A percentile compares a stretch with the other conserved stretches of the same genome.
Conservation (phyloP, 2,329 filamentous ascomycete species). For the Colletotrichum sidae region DNA sequence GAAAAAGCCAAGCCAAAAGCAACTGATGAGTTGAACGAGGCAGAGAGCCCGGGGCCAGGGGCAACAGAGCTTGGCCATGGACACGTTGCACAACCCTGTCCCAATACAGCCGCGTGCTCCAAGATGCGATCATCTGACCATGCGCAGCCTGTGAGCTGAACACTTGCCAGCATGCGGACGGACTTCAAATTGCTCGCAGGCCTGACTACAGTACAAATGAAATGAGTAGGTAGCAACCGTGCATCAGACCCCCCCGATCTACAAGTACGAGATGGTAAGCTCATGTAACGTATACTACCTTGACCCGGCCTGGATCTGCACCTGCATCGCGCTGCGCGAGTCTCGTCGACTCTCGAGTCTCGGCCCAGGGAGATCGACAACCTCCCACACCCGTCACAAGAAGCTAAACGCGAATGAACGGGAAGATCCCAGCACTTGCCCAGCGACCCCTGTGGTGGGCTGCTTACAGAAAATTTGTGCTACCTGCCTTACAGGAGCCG, state of each 20-base stretch:
- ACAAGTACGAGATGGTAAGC: too few relatives aligned
- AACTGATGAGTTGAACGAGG: background rate
- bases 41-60: slow-evolving; percentile 2
- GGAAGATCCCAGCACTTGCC: slow-evolving; percentile 27
- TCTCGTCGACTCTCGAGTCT: too few relatives aligned
- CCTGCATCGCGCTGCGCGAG: too few relatives aligned
- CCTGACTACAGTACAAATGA: too few relatives aligned
- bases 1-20: slow-evolving; percentile 9
- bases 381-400: slow-evolving; percentile 2
- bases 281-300: too few relatives aligned
- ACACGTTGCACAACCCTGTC: slow-evolving; percentile 15
- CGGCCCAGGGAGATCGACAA: slow-evolving; percentile 8
- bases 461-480: background rate
- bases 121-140: slow-evolving; percentile 30
- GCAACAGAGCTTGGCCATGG: slow-evolving; percentile 20
- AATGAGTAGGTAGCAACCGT: too few relatives aligned
- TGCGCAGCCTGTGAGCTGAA: slow-evolving; percentile 5
- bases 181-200: slow-evolving; percentile 14
- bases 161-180: slow-evolving; percentile 10
- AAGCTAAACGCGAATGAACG: slow-evolving; percentile 20
- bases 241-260: too few relatives aligned
- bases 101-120: slow-evolving; percentile 19
- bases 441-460: too few relatives aligned
- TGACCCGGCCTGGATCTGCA: background rate
- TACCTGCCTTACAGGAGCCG: slow-evolving; percentile 2